Evolutionary conservation across 352 stramenopile genomes (phyloP), one percentile per base, ranked within the genome.

Genomic region (Peronospora belbahrii): DNA sequence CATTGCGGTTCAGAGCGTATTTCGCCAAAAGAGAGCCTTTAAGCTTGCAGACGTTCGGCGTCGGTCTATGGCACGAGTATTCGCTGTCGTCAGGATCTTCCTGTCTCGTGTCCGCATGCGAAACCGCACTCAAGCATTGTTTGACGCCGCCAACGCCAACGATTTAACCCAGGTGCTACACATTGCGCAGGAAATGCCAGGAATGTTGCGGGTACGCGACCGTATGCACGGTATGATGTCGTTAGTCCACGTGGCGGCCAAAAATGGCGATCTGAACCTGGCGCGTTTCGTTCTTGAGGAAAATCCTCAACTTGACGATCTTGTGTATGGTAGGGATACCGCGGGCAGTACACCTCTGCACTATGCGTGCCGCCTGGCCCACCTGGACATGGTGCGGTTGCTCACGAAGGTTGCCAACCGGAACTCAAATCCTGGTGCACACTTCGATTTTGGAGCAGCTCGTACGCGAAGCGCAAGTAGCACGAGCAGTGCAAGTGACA

Each of bases 161-260:
- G 72, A 94, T 51, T 57, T 92, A 28, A 89, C 83, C 1, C 65
- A 76, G 25, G 77, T 94, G 9, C 65, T 88, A n/a, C 77, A 81
- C 39, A 75, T 94, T 55, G 72, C 79, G 2, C 83, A 92, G 48
- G 72, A 91, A 24, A 67, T 85, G 34, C 83, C 80, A 6, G 78
- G 78, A 6, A 90, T 88, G 74, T 42, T 91, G 7, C 76, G 81
- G 8, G 75, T 91, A 2, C 76, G 82, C 32, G 82, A 94, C 27
- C 76, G 76, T 39, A 55, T 61, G 18, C 66, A 83, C 51, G 70
- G 92, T 24, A 83, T 88, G 74, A 87, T 92, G 63, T 94, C 80
- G 15, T 60, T 95, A 10, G 74, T 95, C 19, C 85, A 96, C 63
- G 80, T 90, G n/a, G 85, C 84, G 0, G 83, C 81, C 2, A 88